Evolutionary conservation across 768 basidiomycete genomes (phyloP).

Genomic region (Cystobasidium tubakii): DNA sequence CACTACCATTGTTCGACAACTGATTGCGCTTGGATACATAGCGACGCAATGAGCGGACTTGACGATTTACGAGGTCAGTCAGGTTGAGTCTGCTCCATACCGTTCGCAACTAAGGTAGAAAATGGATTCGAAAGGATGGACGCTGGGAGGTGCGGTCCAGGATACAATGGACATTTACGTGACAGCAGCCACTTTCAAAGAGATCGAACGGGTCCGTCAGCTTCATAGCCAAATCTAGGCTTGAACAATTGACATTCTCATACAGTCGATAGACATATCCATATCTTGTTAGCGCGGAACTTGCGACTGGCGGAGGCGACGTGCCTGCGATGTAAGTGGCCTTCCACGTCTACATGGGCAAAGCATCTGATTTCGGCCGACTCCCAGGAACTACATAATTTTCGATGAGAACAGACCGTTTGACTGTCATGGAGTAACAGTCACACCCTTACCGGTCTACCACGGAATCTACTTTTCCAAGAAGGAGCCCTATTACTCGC

Average conservation of each 20-base stretch:
- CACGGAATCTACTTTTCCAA: conserved; percentile 42
- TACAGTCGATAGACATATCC: conserved; percentile 57
- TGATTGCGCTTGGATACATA: background rate
- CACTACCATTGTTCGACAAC: background rate
- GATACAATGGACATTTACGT: conserved; percentile 68
- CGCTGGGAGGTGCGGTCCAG: conserved; percentile 62
- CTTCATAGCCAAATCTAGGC: no score
- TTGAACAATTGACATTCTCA: no score
- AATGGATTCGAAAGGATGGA: conserved; percentile 59
- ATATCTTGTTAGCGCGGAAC: conserved; percentile 69
- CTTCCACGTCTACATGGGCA: background rate
- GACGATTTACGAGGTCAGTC: conserved; percentile 76
- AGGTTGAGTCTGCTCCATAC: background rate
- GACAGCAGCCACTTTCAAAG: conserved; percentile 61
- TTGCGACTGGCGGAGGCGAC: conserved; percentile 58
- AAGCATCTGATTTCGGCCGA: background rate
- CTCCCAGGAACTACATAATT: conserved; percentile 62
- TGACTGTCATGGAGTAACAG: conserved; percentile 45
- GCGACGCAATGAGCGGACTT: conserved; percentile 72
- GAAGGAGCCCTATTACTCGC: conserved; percentile 41
- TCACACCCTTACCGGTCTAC: conserved; percentile 47
- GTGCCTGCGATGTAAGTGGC: conserved; percentile 61
- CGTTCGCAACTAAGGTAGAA: no score
- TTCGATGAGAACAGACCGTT: conserved; percentile 53
- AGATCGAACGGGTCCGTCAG: conserved; percentile 56